Conservation (phyloP, 371 early-diverging fungal species). For the Choanephora cucurbitarum region DNA sequence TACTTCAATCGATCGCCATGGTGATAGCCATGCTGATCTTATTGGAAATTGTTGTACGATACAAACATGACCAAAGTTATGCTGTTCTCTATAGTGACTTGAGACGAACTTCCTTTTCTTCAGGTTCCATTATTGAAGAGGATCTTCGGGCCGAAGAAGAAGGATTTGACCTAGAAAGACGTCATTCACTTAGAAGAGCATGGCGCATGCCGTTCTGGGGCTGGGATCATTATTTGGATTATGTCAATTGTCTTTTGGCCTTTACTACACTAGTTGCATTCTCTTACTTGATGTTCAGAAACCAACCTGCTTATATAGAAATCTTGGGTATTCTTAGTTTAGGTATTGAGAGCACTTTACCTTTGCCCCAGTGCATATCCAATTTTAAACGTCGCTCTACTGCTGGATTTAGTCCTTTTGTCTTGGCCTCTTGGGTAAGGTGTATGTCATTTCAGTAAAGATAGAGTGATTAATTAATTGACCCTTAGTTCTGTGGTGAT, state of each 20-base stretch:
- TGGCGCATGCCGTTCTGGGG: constrained; percentile 32
- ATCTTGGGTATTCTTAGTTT: constrained; percentile 44
- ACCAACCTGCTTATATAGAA: constrained; percentile 33
- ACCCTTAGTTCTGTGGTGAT: constrained; percentile 58
- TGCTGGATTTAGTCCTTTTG: constrained; percentile 53
- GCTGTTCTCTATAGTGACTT: constrained; percentile 24
- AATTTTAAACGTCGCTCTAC: constrained; percentile 56
- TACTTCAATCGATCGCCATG: constrained; percentile 65
- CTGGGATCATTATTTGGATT: constrained; percentile 46
- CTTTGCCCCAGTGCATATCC: constrained; percentile 62
- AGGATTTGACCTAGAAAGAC: not conserved
- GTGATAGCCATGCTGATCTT: constrained; percentile 57
- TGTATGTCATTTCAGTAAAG: not conserved
- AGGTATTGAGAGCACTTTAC: constrained; percentile 63
- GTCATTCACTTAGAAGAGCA: constrained; percentile 9
- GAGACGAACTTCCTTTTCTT: constrained; percentile 14
- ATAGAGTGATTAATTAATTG: not conserved
- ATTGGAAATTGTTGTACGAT: constrained; percentile 47
- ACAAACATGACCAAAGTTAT: constrained; percentile 20
- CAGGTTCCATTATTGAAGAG: constrained; percentile 10
- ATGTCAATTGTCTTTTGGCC: constrained; percentile 46
- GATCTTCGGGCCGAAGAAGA: constrained; percentile 23
- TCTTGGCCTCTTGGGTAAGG: constrained; percentile 45
- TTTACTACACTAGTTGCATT: constrained; percentile 40
- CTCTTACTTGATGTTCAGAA: constrained; percentile 32